Base-by-base conservation (phyloP, 441 rosid species). In the Syzygium malaccense region DNA sequence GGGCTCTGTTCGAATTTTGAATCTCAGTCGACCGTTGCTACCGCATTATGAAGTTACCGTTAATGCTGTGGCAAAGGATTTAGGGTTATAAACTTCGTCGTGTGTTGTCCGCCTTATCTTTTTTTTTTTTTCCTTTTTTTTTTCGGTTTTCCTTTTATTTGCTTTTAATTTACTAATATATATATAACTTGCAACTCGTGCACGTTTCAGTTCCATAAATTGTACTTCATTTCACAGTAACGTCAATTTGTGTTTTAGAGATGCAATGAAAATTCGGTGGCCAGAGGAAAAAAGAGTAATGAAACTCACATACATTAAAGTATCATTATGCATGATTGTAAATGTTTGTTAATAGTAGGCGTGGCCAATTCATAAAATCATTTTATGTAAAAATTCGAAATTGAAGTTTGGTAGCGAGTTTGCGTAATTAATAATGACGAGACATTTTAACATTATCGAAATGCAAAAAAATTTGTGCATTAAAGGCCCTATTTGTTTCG, bases 1-100 rank as follows among this genome's bases (percentile, higher is more conserved):
- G 83, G 51, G 18, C 26, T 41, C 41, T 41, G 56, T 91, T 91
- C 91, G 89, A 93, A 93, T 92, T 93, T 87, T 91, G 91, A 93
- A 92, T 71, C 89, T 53, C 28, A 79, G 32, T 41, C 41, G 92
- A 92, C 93, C 94, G 94, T 93, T 92, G 88, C 18, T 1, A 4
- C n/a, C 10, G 4, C 51, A 14, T 25, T 12, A 3, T 64, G 75
- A 33, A 64, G 75, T 64, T 64, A 64, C 75, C 75, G 75, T 64
- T 64, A 32, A 15, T 18, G 66, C 15, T 15, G 4, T n/a, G 68
- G 32, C 14, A 62, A 62, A 17, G 68, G n/a, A 3, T 30, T 64
- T 71, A 75, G 83, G 83, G 83, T 71, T 75, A 14, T 20, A 55
- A 19, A 19, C 25, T 55, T 55, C 58, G 0, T 51, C 54, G 54